These are phyloP conservation scores for Pythium plurisporium DNA, from an alignment of 352 stramenopile species.

Conservation along the genomic window DNA sequence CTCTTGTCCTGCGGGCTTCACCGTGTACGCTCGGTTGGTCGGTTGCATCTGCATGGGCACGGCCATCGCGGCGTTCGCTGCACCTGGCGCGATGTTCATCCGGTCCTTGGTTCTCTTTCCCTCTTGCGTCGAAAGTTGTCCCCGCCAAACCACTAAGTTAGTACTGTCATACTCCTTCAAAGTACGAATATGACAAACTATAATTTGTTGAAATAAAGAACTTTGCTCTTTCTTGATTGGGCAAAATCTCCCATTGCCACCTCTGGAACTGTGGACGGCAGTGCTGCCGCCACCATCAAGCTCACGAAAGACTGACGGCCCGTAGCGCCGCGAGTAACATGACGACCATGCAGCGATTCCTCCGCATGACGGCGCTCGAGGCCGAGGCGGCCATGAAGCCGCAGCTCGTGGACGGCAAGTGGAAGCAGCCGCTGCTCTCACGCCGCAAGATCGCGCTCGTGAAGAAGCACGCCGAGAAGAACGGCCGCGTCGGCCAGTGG, in stretches of 20 bases:
- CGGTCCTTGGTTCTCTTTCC: background rate
- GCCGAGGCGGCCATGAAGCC: slow-evolving; percentile 79
- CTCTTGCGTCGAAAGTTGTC: background rate
- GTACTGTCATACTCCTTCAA: background rate
- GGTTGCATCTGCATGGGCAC: slow-evolving; percentile 12
- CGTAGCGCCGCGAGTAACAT: no score
- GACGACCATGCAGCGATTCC: slow-evolving; percentile 60
- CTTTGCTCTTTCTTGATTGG: slow-evolving; percentile 16
- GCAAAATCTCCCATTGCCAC: no score
- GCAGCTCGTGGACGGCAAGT: slow-evolving; percentile 74
- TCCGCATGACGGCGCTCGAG: slow-evolving; percentile 65
- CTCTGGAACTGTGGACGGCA: background rate
- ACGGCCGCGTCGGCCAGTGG: slow-evolving; percentile 72
- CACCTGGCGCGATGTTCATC: slow-evolving; percentile 7
- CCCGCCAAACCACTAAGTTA: background rate
- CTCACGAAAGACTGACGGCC: no score
- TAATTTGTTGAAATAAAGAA: background rate
- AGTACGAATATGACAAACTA: slow-evolving; percentile 19
- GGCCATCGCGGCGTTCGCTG: slow-evolving; percentile 6
- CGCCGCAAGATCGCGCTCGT: slow-evolving; percentile 76
- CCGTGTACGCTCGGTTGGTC: slow-evolving; percentile 8
- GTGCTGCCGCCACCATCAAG: no score
- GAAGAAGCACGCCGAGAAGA: slow-evolving; percentile 75
- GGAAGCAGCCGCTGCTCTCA: slow-evolving; percentile 78
- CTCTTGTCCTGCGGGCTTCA: slow-evolving; percentile 22